Percentiles rank a stretch among this genome's conserved stretches.
Conservation (phyloP, 176 grass and related monocot species). For the Avena atlantica region DNA sequence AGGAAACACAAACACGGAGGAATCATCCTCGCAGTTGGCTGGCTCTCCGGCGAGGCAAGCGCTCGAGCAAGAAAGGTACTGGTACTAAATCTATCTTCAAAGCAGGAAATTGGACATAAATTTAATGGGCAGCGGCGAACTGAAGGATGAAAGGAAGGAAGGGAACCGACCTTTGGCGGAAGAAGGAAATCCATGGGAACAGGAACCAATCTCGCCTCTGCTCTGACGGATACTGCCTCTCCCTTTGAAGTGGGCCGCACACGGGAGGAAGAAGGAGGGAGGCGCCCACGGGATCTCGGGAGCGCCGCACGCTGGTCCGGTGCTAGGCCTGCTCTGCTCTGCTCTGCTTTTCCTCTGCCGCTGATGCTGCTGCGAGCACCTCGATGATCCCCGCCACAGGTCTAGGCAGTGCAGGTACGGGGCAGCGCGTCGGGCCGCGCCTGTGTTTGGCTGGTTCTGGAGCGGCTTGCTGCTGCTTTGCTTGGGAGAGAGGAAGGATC, state of each 20-base stretch:
- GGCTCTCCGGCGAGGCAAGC: background rate
- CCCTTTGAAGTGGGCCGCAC: background rate
- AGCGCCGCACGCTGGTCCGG: background rate
- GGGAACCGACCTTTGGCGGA: conserved; percentile 31
- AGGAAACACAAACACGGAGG: too few species aligned
- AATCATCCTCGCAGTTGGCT: background rate
- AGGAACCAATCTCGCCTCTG: background rate
- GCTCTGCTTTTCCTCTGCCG: background rate
- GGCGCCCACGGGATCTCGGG: background rate
- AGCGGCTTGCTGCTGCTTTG: conserved; percentile 15
- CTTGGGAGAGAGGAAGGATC: background rate
- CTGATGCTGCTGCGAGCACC: background rate
- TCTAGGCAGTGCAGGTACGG: background rate
- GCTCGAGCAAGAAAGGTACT: background rate
- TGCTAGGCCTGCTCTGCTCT: background rate
- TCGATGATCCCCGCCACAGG: background rate
- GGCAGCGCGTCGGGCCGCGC: background rate
- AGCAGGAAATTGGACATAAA: too few species aligned
- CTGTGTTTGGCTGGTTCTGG: background rate
- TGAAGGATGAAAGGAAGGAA: background rate
- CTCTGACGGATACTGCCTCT: background rate
- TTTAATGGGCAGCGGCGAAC: background rate
- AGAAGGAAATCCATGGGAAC: conserved; percentile 13
- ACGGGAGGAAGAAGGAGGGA: background rate
- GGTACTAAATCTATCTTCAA: background rate